Base-by-base conservation (phyloP, 2,329 filamentous ascomycete genomes). In the Hortaea sp. region DNA sequence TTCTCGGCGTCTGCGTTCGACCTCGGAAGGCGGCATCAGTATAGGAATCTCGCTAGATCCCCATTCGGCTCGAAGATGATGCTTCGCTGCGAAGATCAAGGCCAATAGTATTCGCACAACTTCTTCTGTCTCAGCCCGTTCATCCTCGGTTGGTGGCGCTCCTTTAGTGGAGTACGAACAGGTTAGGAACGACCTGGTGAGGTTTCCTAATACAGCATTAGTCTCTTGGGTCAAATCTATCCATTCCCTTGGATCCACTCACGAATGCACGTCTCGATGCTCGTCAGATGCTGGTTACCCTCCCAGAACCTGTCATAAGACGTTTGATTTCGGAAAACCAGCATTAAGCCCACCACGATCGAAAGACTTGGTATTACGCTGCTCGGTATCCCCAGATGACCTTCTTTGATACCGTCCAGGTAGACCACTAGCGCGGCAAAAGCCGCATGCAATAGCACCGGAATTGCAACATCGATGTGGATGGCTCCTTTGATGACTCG, bases 281-380 rank as follows among this genome's bases (percentile, higher is more conserved):
- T 72, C 7, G 70, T 77, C 45, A 82, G 69, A 52, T 76, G 72
- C 32, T 58, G 51, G 37, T 63, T 64, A 6, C 63, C 63, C 41
- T 62, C 60, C 79, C 79, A 82, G 66, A 82, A 82, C 1, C 79
- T 70, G 54, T 81, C 79, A 63, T 81, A 82, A 44, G 71, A 75
- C 3, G 78, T 82, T 53, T 75, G 71, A 55, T 83, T 82, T 34
- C 79, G 73, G 65, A 83, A 82, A 29, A 83, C 79, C 31, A 83
- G 76, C 73, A 83, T 81, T 37, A 83, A 62, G 56, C 79, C 79
- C 2, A 83, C 79, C 43, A 83, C 79, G 46, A 83, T 83, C 31
- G 75, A 79, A 1, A 83, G 66, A 10, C 73, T 77, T 1, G 79
- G 79, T 39, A 82, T 78, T 51, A 82, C 81, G 53, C 69, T 75